Conservation (phyloP, 768 basidiomycete species). For the Bullera alba region DNA sequence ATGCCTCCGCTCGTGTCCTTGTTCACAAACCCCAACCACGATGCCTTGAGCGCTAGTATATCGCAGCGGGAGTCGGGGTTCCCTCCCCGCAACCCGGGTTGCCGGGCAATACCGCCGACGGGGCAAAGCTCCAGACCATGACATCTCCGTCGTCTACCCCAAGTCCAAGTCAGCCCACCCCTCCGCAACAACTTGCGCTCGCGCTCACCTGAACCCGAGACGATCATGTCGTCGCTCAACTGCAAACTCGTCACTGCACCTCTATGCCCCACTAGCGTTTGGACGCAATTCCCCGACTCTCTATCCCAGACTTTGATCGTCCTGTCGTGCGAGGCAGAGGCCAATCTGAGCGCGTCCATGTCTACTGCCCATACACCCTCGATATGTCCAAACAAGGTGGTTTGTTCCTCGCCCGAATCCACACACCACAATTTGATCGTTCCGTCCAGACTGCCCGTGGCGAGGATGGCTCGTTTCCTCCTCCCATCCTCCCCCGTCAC, state of each 20-base stretch:
- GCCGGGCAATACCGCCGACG: too few species aligned
- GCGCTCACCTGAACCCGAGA: slow-evolving; percentile 65
- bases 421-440: slow-evolving; percentile 96
- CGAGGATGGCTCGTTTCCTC: slow-evolving; percentile 53
- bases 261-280: slow-evolving; percentile 87
- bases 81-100: too few species aligned
- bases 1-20: too few species aligned
- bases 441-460: slow-evolving; percentile 88
- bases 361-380: slow-evolving; percentile 98
- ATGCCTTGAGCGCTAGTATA: too few species aligned
- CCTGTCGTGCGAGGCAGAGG: slow-evolving; percentile 73
- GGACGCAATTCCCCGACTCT: slow-evolving; percentile 76
- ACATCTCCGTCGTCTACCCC: slow-evolving; percentile 70
- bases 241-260: slow-evolving; percentile 87
- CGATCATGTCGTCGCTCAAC: slow-evolving; percentile 87
- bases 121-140: slow-evolving; percentile 65
- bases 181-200: neutral
- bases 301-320: slow-evolving; percentile 76
- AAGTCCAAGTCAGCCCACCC: slow-evolving; percentile 9
- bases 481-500: slow-evolving; percentile 1
- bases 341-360: slow-evolving; percentile 80
- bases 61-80: too few species aligned
- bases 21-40: too few species aligned
- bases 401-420: slow-evolving; percentile 65
- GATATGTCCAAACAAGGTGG: slow-evolving; percentile 92